A percentile compares a stretch with the other conserved stretches of the same genome.
Conservation (phyloP, 306 rosid genomes). For the Urtica urens region DNA sequence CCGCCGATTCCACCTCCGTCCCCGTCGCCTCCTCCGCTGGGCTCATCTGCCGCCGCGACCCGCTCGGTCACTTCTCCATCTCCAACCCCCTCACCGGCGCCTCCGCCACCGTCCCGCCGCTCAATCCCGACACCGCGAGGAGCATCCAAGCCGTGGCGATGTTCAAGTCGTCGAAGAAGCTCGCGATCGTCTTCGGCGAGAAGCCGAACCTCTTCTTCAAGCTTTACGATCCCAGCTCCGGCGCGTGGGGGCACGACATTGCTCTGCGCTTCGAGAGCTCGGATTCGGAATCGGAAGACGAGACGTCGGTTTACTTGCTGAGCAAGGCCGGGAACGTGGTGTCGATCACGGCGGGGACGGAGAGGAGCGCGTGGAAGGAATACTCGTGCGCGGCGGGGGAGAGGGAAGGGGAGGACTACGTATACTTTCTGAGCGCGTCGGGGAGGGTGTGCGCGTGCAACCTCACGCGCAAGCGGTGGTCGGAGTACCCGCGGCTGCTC, state of each 20-base stretch:
- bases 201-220: slow-evolving; percentile 44
- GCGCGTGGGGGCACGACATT: slow-evolving; percentile 59
- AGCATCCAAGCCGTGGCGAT: slow-evolving; percentile 64
- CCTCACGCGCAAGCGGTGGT: slow-evolving; percentile 41
- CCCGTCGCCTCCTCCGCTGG: slow-evolving; percentile 92
- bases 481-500: slow-evolving; percentile 68
- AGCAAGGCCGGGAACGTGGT: slow-evolving; percentile 83
- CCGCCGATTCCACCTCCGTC: slow-evolving; percentile 36
- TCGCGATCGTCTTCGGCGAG: slow-evolving; percentile 67
- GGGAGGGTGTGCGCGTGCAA: slow-evolving; percentile 71
- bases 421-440: slow-evolving; percentile 64
- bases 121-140: slow-evolving; percentile 22
- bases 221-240: slow-evolving; percentile 38
- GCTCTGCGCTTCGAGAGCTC: slow-evolving; percentile 29
- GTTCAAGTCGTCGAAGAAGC: slow-evolving; percentile 37
- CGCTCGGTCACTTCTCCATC: slow-evolving; percentile 37
- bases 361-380: slow-evolving; percentile 87
- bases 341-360: slow-evolving; percentile 74
- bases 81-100: slow-evolving; percentile 66
- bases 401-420: slow-evolving; percentile 39
- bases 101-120: slow-evolving; percentile 44
- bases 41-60: slow-evolving; percentile 63
- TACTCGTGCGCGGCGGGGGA: slow-evolving; percentile 50
- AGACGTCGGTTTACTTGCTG: slow-evolving; percentile 71
- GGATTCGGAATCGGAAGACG: slow-evolving; percentile 45